Conservation (phyloP, 2,329 filamentous ascomycete species). For the Exophiala bonariae region DNA sequence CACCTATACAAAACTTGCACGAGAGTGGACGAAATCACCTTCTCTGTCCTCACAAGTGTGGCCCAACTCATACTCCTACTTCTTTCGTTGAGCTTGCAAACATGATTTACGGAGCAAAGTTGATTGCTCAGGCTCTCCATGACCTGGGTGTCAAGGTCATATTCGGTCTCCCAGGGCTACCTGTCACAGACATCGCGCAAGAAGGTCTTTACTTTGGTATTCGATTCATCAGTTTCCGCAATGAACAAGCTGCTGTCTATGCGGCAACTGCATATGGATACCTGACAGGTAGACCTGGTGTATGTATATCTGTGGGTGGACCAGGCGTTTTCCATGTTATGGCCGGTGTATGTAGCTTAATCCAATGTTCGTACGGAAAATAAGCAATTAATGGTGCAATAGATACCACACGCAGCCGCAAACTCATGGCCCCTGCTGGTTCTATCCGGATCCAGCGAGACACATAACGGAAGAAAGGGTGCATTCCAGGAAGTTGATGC, state of each 20-base stretch:
- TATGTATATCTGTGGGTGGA: constrained; percentile 59
- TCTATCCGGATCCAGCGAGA: constrained; percentile 55
- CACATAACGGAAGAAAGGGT: constrained; percentile 51
- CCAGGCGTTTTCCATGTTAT: constrained; percentile 60
- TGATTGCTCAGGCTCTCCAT: constrained; percentile 50
- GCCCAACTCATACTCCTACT: too few species aligned
- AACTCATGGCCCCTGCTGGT: constrained; percentile 58
- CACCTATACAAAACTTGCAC: too few species aligned
- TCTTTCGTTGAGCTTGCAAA: too few species aligned
- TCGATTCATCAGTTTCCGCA: constrained; percentile 58
- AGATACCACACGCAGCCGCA: constrained; percentile 52
- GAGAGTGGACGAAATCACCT: too few species aligned
- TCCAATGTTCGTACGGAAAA: too few species aligned
- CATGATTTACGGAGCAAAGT: too few species aligned
- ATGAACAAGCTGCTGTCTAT: constrained; percentile 60
- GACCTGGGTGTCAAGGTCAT: constrained; percentile 51
- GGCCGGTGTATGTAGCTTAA: constrained; percentile 55
- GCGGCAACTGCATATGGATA: constrained; percentile 61
- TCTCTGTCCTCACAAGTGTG: too few species aligned
- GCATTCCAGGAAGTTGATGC: constrained; percentile 60
- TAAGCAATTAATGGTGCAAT: constrained; percentile 7
- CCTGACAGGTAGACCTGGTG: constrained; percentile 55
- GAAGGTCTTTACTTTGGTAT: constrained; percentile 57
- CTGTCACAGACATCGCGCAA: constrained; percentile 58
- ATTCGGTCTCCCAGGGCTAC: constrained; percentile 56